Base-by-base conservation (phyloP, 139 green algal species). In the Tetradesmus lagerheimii region DNA sequence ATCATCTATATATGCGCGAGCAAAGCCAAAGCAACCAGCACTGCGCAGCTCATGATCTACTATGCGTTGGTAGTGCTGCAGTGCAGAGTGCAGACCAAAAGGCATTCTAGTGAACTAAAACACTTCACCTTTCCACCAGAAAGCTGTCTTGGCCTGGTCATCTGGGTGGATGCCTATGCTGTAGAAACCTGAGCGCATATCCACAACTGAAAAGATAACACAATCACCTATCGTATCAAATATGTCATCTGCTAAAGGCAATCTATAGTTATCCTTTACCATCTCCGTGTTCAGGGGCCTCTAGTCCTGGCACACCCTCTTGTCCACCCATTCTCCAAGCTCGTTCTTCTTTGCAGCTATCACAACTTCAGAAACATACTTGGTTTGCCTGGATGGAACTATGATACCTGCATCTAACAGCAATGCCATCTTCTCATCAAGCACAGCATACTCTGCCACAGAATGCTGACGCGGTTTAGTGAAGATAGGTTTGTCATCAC, bases 171-270 rank as follows among this genome's bases (percentile, higher is more conserved):
- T 53, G 3, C 34, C 62, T 2, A 93, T 35, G 53, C 91, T 89
- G 75, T 87, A 64, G n/a, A 89, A 94, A 31, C 86, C 92, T 31
- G 85, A 78, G 8, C 77, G 38, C 15, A 92, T 31, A 62, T 94
- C 86, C n/a, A 94, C 79, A 38, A 90, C 90, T 35, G 31, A 87
- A 34, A 94, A 94, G 39, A 89, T 82, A 0, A 35, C 50, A 64
- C 50, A 64, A 5, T 64, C 50, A 64, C 50, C 50, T 27, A 64
- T 14, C 3, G 50, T 64, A 25, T 64, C 50, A 64, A 64, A 64
- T 20, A 64, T 64, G 50, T 64, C 50, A 64, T 64, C 50, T 25
- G 50, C 50, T 2, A 64, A 25, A 25, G 50, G 50, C 14, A 64
- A 14, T 14, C 50, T 64, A 25, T 64, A 64, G 50, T 64, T 64